These are phyloP conservation scores for Pichia deserticola DNA, from an alignment of 805 yeast species.

Conservation along the genomic window DNA sequence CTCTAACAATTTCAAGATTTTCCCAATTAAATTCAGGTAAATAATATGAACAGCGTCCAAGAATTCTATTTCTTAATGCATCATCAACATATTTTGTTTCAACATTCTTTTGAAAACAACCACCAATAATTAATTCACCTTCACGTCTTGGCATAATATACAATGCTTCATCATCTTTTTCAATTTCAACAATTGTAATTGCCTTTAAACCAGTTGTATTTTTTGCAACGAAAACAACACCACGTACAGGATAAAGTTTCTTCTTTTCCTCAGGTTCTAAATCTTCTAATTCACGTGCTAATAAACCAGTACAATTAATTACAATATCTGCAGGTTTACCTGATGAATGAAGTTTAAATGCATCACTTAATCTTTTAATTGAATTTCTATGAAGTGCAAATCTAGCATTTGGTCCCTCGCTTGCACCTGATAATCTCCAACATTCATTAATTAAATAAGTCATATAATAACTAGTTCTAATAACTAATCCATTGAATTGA, in stretches of 20 bases:
- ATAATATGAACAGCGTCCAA: constrained; percentile 36
- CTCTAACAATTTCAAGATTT: constrained; percentile 38
- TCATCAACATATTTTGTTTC: constrained; percentile 29
- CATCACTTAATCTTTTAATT: constrained; percentile 41
- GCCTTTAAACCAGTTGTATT: constrained; percentile 30
- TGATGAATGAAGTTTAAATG: constrained; percentile 33
- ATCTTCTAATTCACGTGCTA: constrained; percentile 37
- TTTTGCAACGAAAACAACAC: constrained; percentile 48
- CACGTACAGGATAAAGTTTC: constrained; percentile 45
- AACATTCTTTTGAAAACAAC: constrained; percentile 27
- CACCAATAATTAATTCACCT: constrained; percentile 68
- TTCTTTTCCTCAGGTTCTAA: constrained; percentile 23
- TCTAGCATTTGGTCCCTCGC: constrained; percentile 30
- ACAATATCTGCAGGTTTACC: constrained; percentile 40
- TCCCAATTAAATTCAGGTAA: constrained; percentile 32
- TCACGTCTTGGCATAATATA: constrained; percentile 66
- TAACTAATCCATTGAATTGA: constrained; percentile 32
- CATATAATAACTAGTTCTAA: constrained; percentile 25
- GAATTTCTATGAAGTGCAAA: constrained; percentile 39
- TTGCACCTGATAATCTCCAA: constrained; percentile 12
- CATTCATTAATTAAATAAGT: constrained; percentile 28
- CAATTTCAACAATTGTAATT: constrained; percentile 26
- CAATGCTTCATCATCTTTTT: constrained; percentile 36
- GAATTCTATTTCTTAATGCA: constrained; percentile 40
- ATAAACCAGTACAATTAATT: constrained; percentile 52